A percentile compares a stretch with the other conserved stretches of the same genome.
Conservation (phyloP, 768 basidiomycete genomes). For the Leccinellum albellum region DNA sequence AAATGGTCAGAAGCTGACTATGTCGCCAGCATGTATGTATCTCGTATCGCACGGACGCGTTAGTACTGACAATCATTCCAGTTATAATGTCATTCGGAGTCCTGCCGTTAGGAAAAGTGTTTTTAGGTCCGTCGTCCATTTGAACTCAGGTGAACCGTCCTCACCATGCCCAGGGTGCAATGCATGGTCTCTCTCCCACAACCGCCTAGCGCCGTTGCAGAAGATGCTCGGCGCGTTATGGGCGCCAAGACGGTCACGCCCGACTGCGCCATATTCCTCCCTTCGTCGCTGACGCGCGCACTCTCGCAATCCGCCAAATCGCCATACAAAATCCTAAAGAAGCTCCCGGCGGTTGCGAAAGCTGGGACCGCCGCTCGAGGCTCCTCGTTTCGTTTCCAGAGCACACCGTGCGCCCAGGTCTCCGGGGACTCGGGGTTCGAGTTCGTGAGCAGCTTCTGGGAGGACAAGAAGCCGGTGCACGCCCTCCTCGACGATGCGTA, state of each 20-base stretch:
- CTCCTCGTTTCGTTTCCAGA: conserved; percentile 50
- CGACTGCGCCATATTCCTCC: conserved; percentile 49
- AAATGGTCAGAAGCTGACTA: conserved; percentile 55
- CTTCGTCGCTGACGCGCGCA: conserved; percentile 33
- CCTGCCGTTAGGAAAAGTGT: conserved; percentile 40
- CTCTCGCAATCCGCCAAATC: conserved; percentile 45
- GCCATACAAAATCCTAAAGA: conserved; percentile 46
- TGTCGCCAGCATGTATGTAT: conserved; percentile 49
- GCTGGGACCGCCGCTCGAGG: conserved; percentile 38
- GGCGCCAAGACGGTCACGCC: conserved; percentile 46
- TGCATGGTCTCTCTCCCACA: conserved; percentile 47
- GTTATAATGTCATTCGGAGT: conserved; percentile 49
- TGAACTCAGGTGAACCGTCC: neutral
- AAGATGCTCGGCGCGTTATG: conserved; percentile 36
- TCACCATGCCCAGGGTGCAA: conserved; percentile 38
- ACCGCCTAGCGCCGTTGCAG: conserved; percentile 30
- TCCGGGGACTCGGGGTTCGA: conserved; percentile 48
- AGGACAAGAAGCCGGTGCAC: conserved; percentile 57
- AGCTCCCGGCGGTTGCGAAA: conserved; percentile 34
- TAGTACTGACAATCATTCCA: conserved; percentile 11
- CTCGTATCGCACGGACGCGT: neutral
- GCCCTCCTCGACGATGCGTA: conserved; percentile 49
- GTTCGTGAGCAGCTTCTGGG: conserved; percentile 53
- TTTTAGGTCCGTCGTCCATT: conserved; percentile 33
- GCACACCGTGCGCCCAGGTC: conserved; percentile 45